A percentile compares a stretch with the other conserved stretches of the same genome.
Evolutionary conservation across 176 grass and related monocot genomes (phyloP).

Genomic region (Oryza rufipogon): DNA sequence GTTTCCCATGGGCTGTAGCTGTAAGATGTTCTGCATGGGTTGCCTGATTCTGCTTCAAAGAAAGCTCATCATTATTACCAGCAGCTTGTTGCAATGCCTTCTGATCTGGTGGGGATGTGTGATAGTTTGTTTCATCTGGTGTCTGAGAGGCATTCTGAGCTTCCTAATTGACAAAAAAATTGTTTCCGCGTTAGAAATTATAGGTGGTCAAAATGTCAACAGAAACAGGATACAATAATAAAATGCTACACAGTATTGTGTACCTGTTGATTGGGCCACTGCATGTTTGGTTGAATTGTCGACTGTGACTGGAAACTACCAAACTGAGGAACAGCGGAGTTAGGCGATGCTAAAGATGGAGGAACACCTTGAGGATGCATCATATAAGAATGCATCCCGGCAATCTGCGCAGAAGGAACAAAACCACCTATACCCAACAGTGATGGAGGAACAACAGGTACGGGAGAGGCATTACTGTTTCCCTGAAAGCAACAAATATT

Average conservation of each 20-base stretch:
- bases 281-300: slow-evolving; percentile 43
- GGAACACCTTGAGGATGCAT: slow-evolving; percentile 73
- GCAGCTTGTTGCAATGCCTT: slow-evolving; percentile 46
- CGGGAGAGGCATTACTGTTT: slow-evolving; percentile 41
- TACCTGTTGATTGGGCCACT: slow-evolving; percentile 65
- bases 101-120: slow-evolving; percentile 63
- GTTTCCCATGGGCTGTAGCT: slow-evolving; percentile 34
- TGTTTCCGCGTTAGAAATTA: slow-evolving; percentile 33
- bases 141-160: slow-evolving; percentile 50
- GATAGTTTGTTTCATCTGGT: slow-evolving; percentile 57
- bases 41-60: slow-evolving; percentile 53
- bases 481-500: slow-evolving; percentile 46
- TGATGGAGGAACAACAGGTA: slow-evolving; percentile 59
- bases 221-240: slow-evolving; percentile 8
- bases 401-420: slow-evolving; percentile 57
- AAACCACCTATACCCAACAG: slow-evolving; percentile 61
- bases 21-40: slow-evolving; percentile 52
- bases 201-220: not conserved
- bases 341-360: slow-evolving; percentile 58
- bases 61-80: slow-evolving; percentile 40
- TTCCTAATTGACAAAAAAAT: slow-evolving; percentile 51
- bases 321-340: slow-evolving; percentile 63
- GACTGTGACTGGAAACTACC: slow-evolving; percentile 56
- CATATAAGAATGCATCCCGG: slow-evolving; percentile 73
- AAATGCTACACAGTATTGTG: not conserved